phyloP scores from a whole-genome alignment of 139 green algal genomes.

The Dunaliella primolecta region DNA sequence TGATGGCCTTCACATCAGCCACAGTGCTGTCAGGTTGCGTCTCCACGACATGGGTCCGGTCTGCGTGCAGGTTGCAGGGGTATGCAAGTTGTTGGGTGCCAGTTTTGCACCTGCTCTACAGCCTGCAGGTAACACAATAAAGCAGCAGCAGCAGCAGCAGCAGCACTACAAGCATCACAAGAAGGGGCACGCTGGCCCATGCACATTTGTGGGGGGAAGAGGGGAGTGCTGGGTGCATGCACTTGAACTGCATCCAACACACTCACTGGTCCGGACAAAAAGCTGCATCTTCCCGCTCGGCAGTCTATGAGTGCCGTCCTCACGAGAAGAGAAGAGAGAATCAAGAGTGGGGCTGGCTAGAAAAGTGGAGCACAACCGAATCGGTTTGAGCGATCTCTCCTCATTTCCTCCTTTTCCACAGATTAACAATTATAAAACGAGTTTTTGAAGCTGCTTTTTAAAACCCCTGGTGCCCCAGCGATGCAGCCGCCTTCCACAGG shows the following conservation, averaged over 20 bases:
- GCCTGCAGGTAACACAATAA: background rate
- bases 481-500: too few species aligned
- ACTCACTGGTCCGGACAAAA: slow-evolving; percentile 67
- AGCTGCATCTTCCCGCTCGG: slow-evolving; percentile 52
- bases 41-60: slow-evolving; percentile 75
- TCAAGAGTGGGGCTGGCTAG: background rate
- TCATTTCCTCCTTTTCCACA: too few species aligned
- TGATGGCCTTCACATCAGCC: slow-evolving; percentile 74
- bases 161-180: background rate
- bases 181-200: background rate
- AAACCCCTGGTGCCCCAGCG: too few species aligned
- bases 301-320: slow-evolving; percentile 60
- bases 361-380: too few species aligned
- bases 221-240: too few species aligned
- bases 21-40: slow-evolving; percentile 62
- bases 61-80: slow-evolving; percentile 18
- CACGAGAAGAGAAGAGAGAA: slow-evolving; percentile 23
- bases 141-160: background rate
- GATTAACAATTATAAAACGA: too few species aligned
- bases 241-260: background rate
- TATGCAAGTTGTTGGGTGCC: background rate
- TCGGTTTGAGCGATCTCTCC: too few species aligned
- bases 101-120: background rate
- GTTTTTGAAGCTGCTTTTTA: too few species aligned
- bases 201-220: background rate